A percentile compares a stretch with the other conserved stretches of the same genome.
These are phyloP conservation scores for Lentinula raphanica DNA, from an alignment of 768 basidiomycete genomes.

Conservation along the genomic window DNA sequence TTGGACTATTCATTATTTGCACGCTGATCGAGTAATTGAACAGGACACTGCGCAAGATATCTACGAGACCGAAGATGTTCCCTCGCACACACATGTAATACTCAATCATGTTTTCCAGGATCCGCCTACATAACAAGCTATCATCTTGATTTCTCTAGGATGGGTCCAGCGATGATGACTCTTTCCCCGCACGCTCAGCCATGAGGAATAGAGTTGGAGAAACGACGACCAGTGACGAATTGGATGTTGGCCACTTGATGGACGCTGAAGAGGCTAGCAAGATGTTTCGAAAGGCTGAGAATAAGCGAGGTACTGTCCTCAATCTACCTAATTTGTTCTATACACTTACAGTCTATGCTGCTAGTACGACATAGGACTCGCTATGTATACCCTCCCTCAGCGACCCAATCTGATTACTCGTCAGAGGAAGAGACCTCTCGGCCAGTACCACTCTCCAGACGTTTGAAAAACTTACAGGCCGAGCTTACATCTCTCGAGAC, in stretches of 20 bases:
- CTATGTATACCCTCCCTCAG: slow-evolving; percentile 68
- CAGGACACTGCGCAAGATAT: slow-evolving; percentile 90
- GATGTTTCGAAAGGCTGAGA: slow-evolving; percentile 70
- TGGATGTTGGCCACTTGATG: slow-evolving; percentile 64
- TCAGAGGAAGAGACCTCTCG: slow-evolving; percentile 23
- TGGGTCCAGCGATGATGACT: slow-evolving; percentile 68
- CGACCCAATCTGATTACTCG: slow-evolving; percentile 43
- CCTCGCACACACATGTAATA: slow-evolving; percentile 40
- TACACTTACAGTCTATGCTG: not conserved
- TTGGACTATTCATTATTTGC: not conserved
- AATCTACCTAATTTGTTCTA: not conserved
- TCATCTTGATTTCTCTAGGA: slow-evolving; percentile 31
- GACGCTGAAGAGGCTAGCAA: slow-evolving; percentile 62
- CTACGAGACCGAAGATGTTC: slow-evolving; percentile 84
- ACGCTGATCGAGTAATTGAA: not conserved
- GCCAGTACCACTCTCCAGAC: slow-evolving; percentile 47
- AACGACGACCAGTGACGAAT: slow-evolving; percentile 49
- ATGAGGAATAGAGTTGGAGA: slow-evolving; percentile 35
- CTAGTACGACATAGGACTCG: slow-evolving; percentile 49
- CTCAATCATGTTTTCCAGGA: too few relatives aligned
- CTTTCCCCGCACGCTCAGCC: slow-evolving; percentile 31
- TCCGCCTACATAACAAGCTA: slow-evolving; percentile 9
- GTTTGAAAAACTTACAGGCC: slow-evolving; percentile 62
- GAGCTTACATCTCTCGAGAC: slow-evolving; percentile 78
- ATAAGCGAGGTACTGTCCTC: slow-evolving; percentile 41